Evolutionary conservation across 2,329 filamentous ascomycete genomes (phyloP), one percentile per base, ranked within the genome.

Genomic region (Colletotrichum eremochloae): DNA sequence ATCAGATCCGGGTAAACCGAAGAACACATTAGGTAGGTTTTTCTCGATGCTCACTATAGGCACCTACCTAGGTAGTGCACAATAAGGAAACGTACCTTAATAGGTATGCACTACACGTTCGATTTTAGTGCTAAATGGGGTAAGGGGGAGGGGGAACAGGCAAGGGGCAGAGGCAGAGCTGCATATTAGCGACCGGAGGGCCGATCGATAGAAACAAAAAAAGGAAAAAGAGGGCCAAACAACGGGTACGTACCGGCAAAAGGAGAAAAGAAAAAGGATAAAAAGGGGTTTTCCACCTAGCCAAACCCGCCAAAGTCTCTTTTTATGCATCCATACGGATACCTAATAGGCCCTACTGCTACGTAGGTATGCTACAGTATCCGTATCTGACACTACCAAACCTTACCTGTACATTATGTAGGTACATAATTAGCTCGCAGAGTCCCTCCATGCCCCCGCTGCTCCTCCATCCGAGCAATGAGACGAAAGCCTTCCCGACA

Each of bases 21-120:
- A 63, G 46, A 58, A 44, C 58, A 68, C 69, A 71, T 68, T 58
- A 68, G 24, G 24, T 36, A 36, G 24, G 24, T 36, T 36, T 46
- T 46, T 1, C 44, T 68, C 52, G 42, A 48, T 42, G n/a, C 40
- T 63, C 36, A 63, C 58, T 42, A 38, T 1, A 24, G 24, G 24
- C 53, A 29, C 56, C 64, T 38, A 38, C 36, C 36, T 9, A 24
- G 24, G 24, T 24, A 24, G 24, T 24, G 24, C 24, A 24, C 24
- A 24, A 24, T 24, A 24, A 24, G 24, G 24, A 24, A 24, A 24
- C 24, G 24, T 24, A 24, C 24, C 24, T 24, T 24, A 1, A 24
- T 24, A 24, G 24, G 24, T 44, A 8, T 20, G 44, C 12, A 68
- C 14, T 24, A 64, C 33, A 31, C 38, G 18, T 44, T 40, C 44